Percentiles rank a stretch among this genome's conserved stretches.
These are phyloP conservation scores for Mycena filopes DNA, from an alignment of 768 basidiomycete species.

Conservation along the genomic window DNA sequence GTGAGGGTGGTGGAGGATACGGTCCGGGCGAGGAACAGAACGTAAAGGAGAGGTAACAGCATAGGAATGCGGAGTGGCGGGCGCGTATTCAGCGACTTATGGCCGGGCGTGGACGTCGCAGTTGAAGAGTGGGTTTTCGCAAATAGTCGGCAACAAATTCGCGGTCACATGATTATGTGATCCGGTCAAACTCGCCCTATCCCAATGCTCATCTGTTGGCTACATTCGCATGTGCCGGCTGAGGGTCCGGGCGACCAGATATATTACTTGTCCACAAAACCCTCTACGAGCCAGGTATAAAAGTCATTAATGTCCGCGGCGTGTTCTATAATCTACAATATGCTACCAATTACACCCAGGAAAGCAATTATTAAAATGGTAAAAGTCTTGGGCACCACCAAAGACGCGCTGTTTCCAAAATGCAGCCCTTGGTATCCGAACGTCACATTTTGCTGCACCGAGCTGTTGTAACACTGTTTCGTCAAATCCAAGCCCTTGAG, in stretches of 20 bases:
- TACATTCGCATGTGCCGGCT: no score
- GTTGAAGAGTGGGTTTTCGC: background rate
- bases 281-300: no score
- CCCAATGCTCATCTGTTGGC: no score
- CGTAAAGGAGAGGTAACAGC: slow-evolving; percentile 68
- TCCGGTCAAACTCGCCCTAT: no score
- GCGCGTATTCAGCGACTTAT: slow-evolving; percentile 16
- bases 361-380: background rate
- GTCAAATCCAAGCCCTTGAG: slow-evolving; percentile 22
- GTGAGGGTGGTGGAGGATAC: slow-evolving; percentile 56
- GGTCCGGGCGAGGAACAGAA: slow-evolving; percentile 52
- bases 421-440: slow-evolving; percentile 26
- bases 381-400: background rate
- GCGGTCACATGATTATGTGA: slow-evolving; percentile 22
- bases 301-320: background rate
- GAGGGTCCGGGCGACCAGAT: no score
- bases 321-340: background rate
- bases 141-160: background rate
- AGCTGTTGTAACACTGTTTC: slow-evolving; percentile 21
- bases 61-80: slow-evolving; percentile 69
- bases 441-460: slow-evolving; percentile 27
- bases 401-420: slow-evolving; percentile 15
- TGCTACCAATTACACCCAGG: background rate
- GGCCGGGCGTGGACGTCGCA: slow-evolving; percentile 19
- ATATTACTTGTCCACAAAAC: no score